Conservation (phyloP, 495 filamentous ascomycete species). For the Letharia lupina region DNA sequence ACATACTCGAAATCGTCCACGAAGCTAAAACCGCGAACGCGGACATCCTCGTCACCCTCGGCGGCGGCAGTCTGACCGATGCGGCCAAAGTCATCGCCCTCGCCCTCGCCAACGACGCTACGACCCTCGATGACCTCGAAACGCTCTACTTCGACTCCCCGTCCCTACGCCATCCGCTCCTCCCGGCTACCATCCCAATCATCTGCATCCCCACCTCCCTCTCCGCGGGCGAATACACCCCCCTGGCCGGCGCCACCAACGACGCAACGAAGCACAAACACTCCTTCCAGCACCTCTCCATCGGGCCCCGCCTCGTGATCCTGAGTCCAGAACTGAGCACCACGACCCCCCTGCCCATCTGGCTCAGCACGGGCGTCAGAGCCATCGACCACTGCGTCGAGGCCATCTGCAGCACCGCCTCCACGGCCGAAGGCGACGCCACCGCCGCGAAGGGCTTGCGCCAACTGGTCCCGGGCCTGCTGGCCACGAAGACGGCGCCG, state of each 20-base stretch:
- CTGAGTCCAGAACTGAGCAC: conserved; percentile 48
- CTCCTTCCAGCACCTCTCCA: conserved; percentile 39
- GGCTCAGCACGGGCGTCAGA: conserved; percentile 54
- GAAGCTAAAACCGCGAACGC: conserved; percentile 41
- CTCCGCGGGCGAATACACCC: conserved; percentile 54
- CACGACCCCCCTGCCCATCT: conserved; percentile 50
- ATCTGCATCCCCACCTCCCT: conserved; percentile 56
- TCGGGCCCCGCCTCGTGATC: conserved; percentile 47
- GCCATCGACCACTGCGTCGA: conserved; percentile 61
- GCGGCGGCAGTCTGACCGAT: conserved; percentile 54
- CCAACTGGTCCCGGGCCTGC: conserved; percentile 42
- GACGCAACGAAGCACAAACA: conserved; percentile 45
- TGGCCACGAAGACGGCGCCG: conserved; percentile 40
- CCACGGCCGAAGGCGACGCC: conserved; percentile 35
- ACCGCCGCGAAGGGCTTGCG: conserved; percentile 39
- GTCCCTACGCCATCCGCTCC: background rate
- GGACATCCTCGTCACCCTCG: conserved; percentile 53
- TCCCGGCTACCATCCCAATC: conserved; percentile 38
- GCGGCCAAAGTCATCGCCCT: conserved; percentile 50
- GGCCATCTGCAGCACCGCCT: conserved; percentile 41
- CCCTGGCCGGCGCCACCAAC: conserved; percentile 50
- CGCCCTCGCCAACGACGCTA: conserved; percentile 36
- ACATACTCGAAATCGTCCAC: conserved; percentile 46
- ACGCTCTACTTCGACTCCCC: conserved; percentile 18
- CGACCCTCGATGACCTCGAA: conserved; percentile 13